phyloP scores from a whole-genome alignment of 2,329 filamentous ascomycete species.

The Ophiocordyceps camponoti-rufipedis region DNA sequence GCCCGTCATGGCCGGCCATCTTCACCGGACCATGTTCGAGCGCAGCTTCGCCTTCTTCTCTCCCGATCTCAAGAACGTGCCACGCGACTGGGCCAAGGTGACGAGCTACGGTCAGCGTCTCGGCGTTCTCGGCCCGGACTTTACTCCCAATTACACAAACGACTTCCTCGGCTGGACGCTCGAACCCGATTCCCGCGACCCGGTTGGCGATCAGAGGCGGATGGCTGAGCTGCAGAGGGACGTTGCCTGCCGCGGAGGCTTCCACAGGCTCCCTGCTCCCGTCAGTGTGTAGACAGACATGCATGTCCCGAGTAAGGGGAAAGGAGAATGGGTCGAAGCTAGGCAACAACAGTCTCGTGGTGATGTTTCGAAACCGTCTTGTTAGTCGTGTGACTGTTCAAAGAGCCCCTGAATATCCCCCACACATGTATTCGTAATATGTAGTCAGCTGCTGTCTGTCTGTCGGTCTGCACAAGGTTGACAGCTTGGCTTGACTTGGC shows the following conservation, averaged over 20 bases:
- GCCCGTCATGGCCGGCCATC: slow-evolving; percentile 44
- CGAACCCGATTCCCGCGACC: slow-evolving; percentile 46
- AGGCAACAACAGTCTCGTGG: neutral
- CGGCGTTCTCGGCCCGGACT: slow-evolving; percentile 43
- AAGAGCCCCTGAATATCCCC: too few species aligned
- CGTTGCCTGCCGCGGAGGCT: slow-evolving; percentile 47
- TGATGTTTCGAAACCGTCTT: neutral
- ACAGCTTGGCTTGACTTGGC: too few species aligned
- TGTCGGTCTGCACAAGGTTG: too few species aligned
- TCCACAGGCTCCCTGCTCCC: slow-evolving; percentile 24
- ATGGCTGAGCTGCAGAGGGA: slow-evolving; percentile 53
- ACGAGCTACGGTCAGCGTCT: slow-evolving; percentile 60
- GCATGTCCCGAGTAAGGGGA: neutral
- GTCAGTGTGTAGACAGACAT: neutral
- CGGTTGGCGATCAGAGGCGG: slow-evolving; percentile 54
- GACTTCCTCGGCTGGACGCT: slow-evolving; percentile 48
- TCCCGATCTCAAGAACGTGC: slow-evolving; percentile 55
- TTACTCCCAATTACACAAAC: slow-evolving; percentile 60
- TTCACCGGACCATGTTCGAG: slow-evolving; percentile 68
- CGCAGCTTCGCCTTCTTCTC: slow-evolving; percentile 63
- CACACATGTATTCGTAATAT: too few species aligned
- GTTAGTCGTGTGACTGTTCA: too few species aligned
- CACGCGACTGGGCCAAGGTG: slow-evolving; percentile 60
- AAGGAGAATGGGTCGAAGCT: neutral
- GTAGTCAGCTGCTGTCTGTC: too few species aligned